These are phyloP conservation scores for Paraconiothyrium brasiliense DNA, from an alignment of 2,329 filamentous ascomycete genomes.

Conservation along the genomic window DNA sequence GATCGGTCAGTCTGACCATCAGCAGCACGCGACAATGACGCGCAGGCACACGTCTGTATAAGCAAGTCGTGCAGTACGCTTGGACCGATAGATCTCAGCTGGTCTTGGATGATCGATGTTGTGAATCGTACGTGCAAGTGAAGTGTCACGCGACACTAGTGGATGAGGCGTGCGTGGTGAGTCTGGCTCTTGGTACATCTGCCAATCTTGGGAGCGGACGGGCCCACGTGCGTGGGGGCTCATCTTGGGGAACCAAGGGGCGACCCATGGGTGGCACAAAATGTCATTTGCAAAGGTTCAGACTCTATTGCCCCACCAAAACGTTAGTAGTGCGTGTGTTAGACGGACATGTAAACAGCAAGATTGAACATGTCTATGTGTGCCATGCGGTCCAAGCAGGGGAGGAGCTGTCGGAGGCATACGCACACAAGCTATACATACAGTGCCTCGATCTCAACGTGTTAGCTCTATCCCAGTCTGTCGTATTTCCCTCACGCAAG, in stretches of 20 bases:
- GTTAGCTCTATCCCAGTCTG: not conserved
- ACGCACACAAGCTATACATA: not conserved
- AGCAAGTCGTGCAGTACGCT: not conserved
- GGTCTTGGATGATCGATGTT: not conserved
- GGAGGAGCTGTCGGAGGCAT: too few relatives aligned
- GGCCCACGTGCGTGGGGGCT: conserved; percentile 10
- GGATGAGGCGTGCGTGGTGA: not conserved
- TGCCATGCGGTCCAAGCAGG: not conserved
- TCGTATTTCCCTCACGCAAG: not conserved
- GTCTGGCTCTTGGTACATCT: not conserved
- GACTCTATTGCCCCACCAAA: not conserved
- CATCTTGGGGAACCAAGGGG: not conserved
- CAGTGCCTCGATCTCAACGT: not conserved
- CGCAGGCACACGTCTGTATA: not conserved
- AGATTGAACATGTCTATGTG: not conserved
- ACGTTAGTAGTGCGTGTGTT: not conserved
- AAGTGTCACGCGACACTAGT: conserved; percentile 9
- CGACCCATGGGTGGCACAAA: not conserved
- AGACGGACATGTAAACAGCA: not conserved
- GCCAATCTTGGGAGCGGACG: not conserved
- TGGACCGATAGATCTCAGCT: conserved; percentile 1
- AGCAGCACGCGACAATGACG: conserved; percentile 10
- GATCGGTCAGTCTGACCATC: not conserved
- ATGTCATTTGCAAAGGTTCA: not conserved
- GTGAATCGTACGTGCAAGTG: not conserved